Percentiles rank a stretch among this genome's conserved stretches.
These are phyloP conservation scores for Pulveroboletus sp. DNA, from an alignment of 768 basidiomycete species.

Conservation along the genomic window DNA sequence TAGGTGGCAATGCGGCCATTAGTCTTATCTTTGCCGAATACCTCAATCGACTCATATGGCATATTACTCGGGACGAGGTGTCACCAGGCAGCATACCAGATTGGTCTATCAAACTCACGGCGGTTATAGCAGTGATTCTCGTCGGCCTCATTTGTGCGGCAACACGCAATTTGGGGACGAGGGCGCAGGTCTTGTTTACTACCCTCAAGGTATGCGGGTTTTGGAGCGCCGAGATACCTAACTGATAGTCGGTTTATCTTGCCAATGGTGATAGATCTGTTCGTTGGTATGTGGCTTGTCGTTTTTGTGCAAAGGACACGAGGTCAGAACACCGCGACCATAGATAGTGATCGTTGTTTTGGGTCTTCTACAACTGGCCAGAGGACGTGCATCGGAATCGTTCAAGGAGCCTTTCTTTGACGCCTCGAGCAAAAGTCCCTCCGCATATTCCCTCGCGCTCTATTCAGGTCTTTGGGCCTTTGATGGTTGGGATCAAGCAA, in stretches of 20 bases:
- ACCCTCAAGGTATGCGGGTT: slow-evolving; percentile 62
- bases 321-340: not conserved
- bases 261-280: slow-evolving; percentile 42
- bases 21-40: slow-evolving; percentile 92
- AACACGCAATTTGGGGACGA: slow-evolving; percentile 71
- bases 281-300: slow-evolving; percentile 53
- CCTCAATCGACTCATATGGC: slow-evolving; percentile 83
- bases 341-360: slow-evolving; percentile 71
- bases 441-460: slow-evolving; percentile 85
- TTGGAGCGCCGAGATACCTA: not conserved
- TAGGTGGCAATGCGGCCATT: slow-evolving; percentile 78
- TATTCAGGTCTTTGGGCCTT: slow-evolving; percentile 96
- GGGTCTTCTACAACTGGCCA: slow-evolving; percentile 70
- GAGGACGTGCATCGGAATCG: slow-evolving; percentile 68
- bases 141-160: slow-evolving; percentile 79
- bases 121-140: slow-evolving; percentile 62
- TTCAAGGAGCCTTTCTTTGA: slow-evolving; percentile 66
- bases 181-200: slow-evolving; percentile 85
- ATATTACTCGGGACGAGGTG: slow-evolving; percentile 62
- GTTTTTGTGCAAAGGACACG: not conserved
- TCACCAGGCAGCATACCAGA: slow-evolving; percentile 79
- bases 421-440: slow-evolving; percentile 72
- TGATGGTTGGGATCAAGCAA: slow-evolving; percentile 94
- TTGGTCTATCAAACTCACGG: slow-evolving; percentile 90
- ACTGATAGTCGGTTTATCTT: not conserved